Evolutionary conservation across 352 stramenopile genomes (phyloP), one percentile per base, ranked within the genome.

Genomic region (Phytophthora pinifolia): DNA sequence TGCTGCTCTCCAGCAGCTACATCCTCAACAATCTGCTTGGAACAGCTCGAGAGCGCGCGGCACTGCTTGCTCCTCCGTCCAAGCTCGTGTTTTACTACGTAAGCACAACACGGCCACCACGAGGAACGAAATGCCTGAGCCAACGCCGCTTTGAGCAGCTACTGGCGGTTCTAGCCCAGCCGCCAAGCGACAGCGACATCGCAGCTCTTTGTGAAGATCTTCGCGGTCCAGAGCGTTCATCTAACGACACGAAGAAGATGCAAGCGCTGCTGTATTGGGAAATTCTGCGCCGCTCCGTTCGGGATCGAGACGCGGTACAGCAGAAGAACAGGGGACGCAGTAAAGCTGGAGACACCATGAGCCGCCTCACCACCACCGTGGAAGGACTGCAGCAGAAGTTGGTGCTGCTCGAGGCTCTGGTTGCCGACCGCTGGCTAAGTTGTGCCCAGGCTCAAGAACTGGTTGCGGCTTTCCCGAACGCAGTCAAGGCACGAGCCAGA

Each of bases 61-160:
- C n/a, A 0, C 10, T 42, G 6, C 20, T 47, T 9, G 6, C 20
- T 10, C 15, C 30, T 14, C 44, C 46, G 0, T 57, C 59, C 0
- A 59, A 67, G 14, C 51, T 85, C 1, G 55, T 70, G 9, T 92
- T 96, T 34, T 76, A 92, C 56, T 96, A 93, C 44, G 82, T 96
- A 7, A 93, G 83, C 15, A 96, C 88, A 6, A 77, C 68, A 9
- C 56, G 82, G n/a, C 77, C 79, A 9, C 79, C 76, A n/a, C 59
- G 70, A 48, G 76, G 79, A 18, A 86, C 71, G 6, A 75, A 78
- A 34, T 61, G 50, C 0, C 32, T 92, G 9, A 82, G 72, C 18
- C 37, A 68, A 14, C 62, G 76, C 9, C 60, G 81, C 7, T 91
- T 86, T 59, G 67, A 86, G 12, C 81, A 91, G 38, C 41, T 89